Conservation (phyloP, 208 protist genomes). For the Acanthamoeba royreba region DNA sequence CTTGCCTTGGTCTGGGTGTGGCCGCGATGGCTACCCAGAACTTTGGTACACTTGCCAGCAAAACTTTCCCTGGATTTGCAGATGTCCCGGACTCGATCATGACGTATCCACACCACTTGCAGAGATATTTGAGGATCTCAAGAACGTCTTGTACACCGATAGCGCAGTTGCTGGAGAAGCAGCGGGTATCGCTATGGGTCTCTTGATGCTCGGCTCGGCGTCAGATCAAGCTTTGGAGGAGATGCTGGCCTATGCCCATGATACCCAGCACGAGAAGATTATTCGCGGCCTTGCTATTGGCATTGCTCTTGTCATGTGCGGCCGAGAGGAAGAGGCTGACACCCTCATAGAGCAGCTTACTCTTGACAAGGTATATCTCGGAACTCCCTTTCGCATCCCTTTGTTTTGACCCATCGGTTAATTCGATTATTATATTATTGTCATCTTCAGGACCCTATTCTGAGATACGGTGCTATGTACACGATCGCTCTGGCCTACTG, state of each 20-base stretch:
- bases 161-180: slow-evolving; percentile 97
- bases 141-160: slow-evolving; percentile 91
- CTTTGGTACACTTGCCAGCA: slow-evolving; percentile 30
- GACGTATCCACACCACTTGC: slow-evolving; percentile 54
- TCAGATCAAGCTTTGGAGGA: slow-evolving; percentile 82
- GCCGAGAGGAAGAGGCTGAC: slow-evolving; percentile 93
- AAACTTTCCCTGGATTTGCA: too few species aligned
- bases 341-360: slow-evolving; percentile 90
- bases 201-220: slow-evolving; percentile 96
- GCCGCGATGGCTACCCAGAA: slow-evolving; percentile 76
- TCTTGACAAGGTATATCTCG: slow-evolving; percentile 75
- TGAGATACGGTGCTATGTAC: slow-evolving; percentile 96
- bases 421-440: background rate
- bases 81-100: too few species aligned
- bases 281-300: slow-evolving; percentile 96
- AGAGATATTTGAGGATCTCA: slow-evolving; percentile 93
- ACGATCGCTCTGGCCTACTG: slow-evolving; percentile 96
- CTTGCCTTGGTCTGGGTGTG: slow-evolving; percentile 92
- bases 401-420: background rate
- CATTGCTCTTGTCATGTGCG: slow-evolving; percentile 95
- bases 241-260: slow-evolving; percentile 90
- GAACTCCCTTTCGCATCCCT: background rate
- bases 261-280: slow-evolving; percentile 99
- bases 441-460: slow-evolving; percentile 87
- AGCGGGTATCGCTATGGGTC: slow-evolving; percentile 95